Percentiles rank a stretch among this genome's conserved stretches.
Evolutionary conservation across 495 filamentous ascomycete genomes (phyloP).

Genomic region (Choiromyces venosus): DNA sequence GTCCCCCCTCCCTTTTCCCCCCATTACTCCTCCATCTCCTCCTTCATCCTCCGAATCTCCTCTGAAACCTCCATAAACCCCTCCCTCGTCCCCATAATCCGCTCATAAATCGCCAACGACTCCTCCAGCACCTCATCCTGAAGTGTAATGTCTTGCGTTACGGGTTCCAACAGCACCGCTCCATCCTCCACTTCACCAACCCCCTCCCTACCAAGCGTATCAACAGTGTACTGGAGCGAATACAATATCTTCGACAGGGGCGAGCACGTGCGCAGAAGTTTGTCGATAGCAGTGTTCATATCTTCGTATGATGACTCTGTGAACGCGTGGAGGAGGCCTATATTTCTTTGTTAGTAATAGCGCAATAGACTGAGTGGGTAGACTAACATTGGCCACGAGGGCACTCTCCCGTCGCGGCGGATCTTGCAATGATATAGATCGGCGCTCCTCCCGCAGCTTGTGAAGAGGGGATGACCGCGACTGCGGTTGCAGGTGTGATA

Average conservation of each 20-base stretch:
- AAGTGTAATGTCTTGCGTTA: conserved; percentile 20
- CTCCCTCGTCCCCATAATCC: conserved; percentile 23
- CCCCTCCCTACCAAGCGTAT: not conserved
- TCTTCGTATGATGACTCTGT: conserved; percentile 14
- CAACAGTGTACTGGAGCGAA: conserved; percentile 16
- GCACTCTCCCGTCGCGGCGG: conserved; percentile 32
- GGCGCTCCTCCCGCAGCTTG: conserved; percentile 5
- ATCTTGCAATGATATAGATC: conserved; percentile 27
- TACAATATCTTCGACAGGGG: conserved; percentile 5
- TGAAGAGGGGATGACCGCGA: conserved; percentile 23
- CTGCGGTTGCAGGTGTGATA: conserved; percentile 24
- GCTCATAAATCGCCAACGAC: conserved; percentile 20
- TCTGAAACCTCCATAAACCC: conserved; percentile 35
- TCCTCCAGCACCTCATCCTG: conserved; percentile 26
- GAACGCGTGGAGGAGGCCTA: conserved; percentile 14
- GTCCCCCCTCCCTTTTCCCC: no score
- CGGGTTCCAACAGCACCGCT: conserved; percentile 9
- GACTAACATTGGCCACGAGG: conserved; percentile 20
- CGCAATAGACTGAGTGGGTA: not conserved
- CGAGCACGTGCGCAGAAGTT: not conserved
- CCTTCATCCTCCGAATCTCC: conserved; percentile 27
- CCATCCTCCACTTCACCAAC: conserved; percentile 4
- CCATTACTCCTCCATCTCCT: conserved; percentile 31
- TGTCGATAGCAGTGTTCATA: conserved; percentile 11
- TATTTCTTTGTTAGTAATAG: not conserved